These are phyloP conservation scores for Diplodia scrobiculata DNA, from an alignment of 2,329 filamentous ascomycete species.

Conservation along the genomic window DNA sequence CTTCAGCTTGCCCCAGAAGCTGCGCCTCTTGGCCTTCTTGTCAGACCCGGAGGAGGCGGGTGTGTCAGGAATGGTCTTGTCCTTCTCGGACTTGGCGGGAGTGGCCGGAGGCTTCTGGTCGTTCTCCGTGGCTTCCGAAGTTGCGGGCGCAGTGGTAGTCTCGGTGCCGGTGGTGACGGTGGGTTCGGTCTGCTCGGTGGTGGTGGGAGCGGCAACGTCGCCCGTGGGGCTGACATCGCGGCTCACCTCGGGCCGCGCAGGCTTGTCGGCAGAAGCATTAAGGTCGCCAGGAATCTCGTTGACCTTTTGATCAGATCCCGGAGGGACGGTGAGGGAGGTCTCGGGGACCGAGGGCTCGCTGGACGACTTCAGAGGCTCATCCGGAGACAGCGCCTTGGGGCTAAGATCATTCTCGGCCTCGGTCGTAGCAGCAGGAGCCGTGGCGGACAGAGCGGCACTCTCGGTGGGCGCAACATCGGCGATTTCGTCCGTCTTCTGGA, in stretches of 20 bases:
- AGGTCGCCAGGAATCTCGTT: constrained; percentile 33
- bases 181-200: constrained; percentile 43
- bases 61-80: constrained; percentile 28
- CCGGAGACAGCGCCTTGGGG: constrained; percentile 27
- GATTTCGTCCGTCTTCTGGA: constrained; percentile 47
- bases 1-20: constrained; percentile 54
- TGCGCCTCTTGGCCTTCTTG: constrained; percentile 52
- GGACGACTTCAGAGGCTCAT: constrained; percentile 35
- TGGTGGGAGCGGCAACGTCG: constrained; percentile 36
- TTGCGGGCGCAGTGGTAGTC: constrained; percentile 39
- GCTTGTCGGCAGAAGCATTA: constrained; percentile 43
- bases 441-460: constrained; percentile 43
- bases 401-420: constrained; percentile 21
- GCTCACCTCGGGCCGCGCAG: constrained; percentile 40
- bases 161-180: constrained; percentile 47
- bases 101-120: constrained; percentile 30
- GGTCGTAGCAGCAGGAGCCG: constrained; percentile 35
- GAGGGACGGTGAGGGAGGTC: constrained; percentile 20
- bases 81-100: constrained; percentile 33
- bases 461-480: constrained; percentile 51
- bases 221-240: constrained; percentile 50
- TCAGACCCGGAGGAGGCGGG: constrained; percentile 34
- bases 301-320: constrained; percentile 1
- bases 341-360: constrained; percentile 34
- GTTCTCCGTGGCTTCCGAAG: constrained; percentile 23